Evolutionary conservation across 2,329 filamentous ascomycete species (phyloP).

Genomic region (Exophiala alcalophila): DNA sequence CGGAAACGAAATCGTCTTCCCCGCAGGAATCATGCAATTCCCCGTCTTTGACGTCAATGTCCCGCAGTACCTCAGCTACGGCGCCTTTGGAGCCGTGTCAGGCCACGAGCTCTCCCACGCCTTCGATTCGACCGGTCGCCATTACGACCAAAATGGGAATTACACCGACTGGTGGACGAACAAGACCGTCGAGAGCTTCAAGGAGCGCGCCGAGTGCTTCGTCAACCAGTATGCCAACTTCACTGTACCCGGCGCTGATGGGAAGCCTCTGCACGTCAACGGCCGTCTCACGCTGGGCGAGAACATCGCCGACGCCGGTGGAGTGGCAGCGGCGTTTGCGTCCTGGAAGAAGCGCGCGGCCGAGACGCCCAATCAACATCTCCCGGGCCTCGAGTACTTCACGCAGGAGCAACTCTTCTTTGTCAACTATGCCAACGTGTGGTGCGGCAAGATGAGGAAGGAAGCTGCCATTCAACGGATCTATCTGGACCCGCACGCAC

Average conservation of each 20-base stretch:
- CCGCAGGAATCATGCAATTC: slow-evolving; percentile 67
- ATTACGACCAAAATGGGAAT: slow-evolving; percentile 64
- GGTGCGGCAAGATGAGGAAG: slow-evolving; percentile 64
- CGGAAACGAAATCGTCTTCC: slow-evolving; percentile 67
- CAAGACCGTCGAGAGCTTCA: slow-evolving; percentile 57
- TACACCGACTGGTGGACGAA: slow-evolving; percentile 67
- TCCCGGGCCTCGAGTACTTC: slow-evolving; percentile 62
- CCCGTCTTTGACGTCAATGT: slow-evolving; percentile 63
- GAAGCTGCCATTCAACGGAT: slow-evolving; percentile 57
- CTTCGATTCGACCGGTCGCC: slow-evolving; percentile 64
- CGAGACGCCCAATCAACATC: slow-evolving; percentile 49
- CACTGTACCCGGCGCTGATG: slow-evolving; percentile 56
- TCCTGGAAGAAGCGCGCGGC: slow-evolving; percentile 62
- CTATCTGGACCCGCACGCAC: slow-evolving; percentile 64
- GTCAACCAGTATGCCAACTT: slow-evolving; percentile 65
- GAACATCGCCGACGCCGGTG: slow-evolving; percentile 70
- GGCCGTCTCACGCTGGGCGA: slow-evolving; percentile 64
- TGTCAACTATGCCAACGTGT: slow-evolving; percentile 61
- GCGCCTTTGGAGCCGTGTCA: slow-evolving; percentile 64
- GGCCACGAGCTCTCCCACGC: slow-evolving; percentile 70
- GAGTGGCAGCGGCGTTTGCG: slow-evolving; percentile 59
- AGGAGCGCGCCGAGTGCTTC: slow-evolving; percentile 62
- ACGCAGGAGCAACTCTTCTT: slow-evolving; percentile 69
- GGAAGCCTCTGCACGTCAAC: slow-evolving; percentile 57
- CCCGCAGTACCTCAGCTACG: slow-evolving; percentile 65